Base-by-base conservation (phyloP, 371 early-diverging fungal species). In the Blastocladiella emersonii region DNA sequence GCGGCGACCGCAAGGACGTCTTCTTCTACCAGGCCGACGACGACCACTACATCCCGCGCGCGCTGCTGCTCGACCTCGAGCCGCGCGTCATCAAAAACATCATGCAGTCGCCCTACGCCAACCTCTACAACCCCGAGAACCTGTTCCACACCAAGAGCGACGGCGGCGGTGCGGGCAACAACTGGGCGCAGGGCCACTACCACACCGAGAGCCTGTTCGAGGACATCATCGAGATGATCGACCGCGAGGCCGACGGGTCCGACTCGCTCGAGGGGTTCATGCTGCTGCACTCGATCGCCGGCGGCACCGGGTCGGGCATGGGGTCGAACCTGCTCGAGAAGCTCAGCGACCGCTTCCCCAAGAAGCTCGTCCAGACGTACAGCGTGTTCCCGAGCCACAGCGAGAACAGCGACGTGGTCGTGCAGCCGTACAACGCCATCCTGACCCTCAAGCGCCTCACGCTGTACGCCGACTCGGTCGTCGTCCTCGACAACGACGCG, bases 381-480 rank as follows among this genome's bases (percentile, higher is more conserved):
- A 97, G 98, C 0, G 98, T 99, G n/a, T 98, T 99, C 69, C 99
- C 99, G 4, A 99, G 98, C 73, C 91, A 88, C 66, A 34, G 7
- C 30, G 90, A 93, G 61, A 95, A 94, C 67, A 90, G 90, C 23
- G 99, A 99, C 73, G 96, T 98, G 25, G 99, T 99, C 23, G 99
- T 99, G 27, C 99, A 99, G 73, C 99, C 99, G 8, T 99, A 99
- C 73, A 99, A 99, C 78, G 93, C 97, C 34, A 79, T 99, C 74
- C 78, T 99, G 55, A 85, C 92, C 37, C 75, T 99, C 64, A 92
- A 95, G 74, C 74, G 98, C 56, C 72, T 99, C 65, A 89, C 90
- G 1, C 77, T 85, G 66, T 88, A 90, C 74, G 94, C 96, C 15
- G 99, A 99, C 72, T 89, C 91, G 69, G 98, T 99, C 51, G 91